Conservation (phyloP, 345 rosid genomes). For the Sonneratia caseolaris region DNA sequence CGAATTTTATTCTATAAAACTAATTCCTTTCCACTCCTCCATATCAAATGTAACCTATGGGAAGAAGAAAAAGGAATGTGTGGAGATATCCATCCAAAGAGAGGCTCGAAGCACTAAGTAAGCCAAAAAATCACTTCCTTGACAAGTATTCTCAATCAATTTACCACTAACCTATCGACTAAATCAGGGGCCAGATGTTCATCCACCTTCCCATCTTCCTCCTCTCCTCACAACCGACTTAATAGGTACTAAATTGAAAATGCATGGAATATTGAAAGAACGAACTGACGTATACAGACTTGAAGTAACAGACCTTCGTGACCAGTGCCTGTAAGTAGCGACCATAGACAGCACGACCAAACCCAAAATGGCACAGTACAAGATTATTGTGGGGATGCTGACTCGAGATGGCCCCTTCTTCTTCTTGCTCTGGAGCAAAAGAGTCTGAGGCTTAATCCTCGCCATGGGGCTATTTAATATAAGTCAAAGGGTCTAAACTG, state of each 20-base stretch:
- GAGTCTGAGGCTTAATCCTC: slow-evolving; percentile 75
- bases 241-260: neutral
- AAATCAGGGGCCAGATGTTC: neutral
- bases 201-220: neutral
- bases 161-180: neutral
- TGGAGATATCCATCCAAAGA: neutral
- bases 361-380: slow-evolving; percentile 39
- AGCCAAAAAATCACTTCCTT: neutral
- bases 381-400: slow-evolving; percentile 41
- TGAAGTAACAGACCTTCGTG: slow-evolving; percentile 35
- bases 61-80: neutral
- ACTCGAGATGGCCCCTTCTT: slow-evolving; percentile 61
- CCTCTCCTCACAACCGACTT: neutral
- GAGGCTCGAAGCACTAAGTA: neutral
- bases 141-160: neutral
- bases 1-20: too few species aligned
- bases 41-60: too few species aligned
- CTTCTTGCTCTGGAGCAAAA: slow-evolving; percentile 71
- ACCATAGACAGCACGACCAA: slow-evolving; percentile 34
- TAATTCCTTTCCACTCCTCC: too few species aligned
- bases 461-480: slow-evolving; percentile 32
- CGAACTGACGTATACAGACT: neutral
- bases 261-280: neutral
- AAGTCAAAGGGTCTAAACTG: neutral
- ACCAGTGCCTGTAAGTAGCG: slow-evolving; percentile 57